Evolutionary conservation across 306 rosid genomes (phyloP), one percentile per base, ranked within the genome.

Genomic region (Vicia sativa): DNA sequence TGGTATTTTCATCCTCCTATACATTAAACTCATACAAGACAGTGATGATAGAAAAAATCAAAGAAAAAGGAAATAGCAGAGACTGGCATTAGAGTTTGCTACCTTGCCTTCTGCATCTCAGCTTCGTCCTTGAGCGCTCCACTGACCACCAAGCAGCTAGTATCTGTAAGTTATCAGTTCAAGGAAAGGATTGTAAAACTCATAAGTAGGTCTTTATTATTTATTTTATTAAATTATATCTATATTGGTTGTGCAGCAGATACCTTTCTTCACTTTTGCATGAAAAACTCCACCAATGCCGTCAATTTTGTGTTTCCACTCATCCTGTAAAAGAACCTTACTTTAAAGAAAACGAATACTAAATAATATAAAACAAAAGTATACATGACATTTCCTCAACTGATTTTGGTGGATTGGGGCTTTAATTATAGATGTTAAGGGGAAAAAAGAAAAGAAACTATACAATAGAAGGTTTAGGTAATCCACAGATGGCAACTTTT

Each of bases 81-180:
- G 61, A 68, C 62, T 67, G 35, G 44, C 49, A 76, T 43, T 73
- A 39, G 29, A 79, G 43, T 56, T 64, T 44, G 74, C 48, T 68
- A 90, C 99, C 85, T 90, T 35, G 96, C 97, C 83, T 90, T 93
- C 84, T 58, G 85, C 70, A 79, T 84, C 80, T 93, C 99, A 62
- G 80, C 86, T 72, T 79, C 86, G 43, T 85, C 87, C 73, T 75
- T 85, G 73, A 71, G 65, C 2, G 29, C 77, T 82, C 90, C 97
- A 72, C 82, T 79, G 64, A 88, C 95, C 73, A 90, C 97, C 73
- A 93, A 78, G 89, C 96, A 90, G 74, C 65, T 87, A 74, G 96
- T 83, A 83, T 93, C 97, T 93, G 85, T 82, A 90, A 54, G 74
- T 65, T 14, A 43, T 60, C 62, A 64, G 76, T 63, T 76, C 59